Conservation (phyloP, 805 yeast genomes). For the Saturnispora halmiae region DNA sequence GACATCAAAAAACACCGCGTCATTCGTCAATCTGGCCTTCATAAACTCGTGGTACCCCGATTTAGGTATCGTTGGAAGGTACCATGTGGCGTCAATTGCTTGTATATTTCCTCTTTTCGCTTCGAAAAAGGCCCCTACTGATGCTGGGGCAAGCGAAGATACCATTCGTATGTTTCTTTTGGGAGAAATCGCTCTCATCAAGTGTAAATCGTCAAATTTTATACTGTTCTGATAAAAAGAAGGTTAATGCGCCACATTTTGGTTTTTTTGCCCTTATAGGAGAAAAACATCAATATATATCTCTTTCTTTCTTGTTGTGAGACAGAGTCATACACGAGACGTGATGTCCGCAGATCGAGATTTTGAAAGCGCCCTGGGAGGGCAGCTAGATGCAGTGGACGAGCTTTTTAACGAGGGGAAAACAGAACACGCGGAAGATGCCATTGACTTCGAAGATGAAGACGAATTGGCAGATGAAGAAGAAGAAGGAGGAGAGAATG, state of each 20-base stretch:
- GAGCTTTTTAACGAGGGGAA: slow-evolving; percentile 34
- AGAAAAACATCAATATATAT: too few species aligned
- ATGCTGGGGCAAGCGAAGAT: slow-evolving; percentile 21
- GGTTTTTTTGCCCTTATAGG: background rate
- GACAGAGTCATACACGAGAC: background rate
- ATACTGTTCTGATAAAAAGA: too few species aligned
- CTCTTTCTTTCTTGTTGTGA: background rate
- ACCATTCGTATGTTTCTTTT: slow-evolving; percentile 9
- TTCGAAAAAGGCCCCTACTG: slow-evolving; percentile 14
- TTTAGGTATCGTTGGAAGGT: slow-evolving; percentile 65
- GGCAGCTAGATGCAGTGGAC: slow-evolving; percentile 28
- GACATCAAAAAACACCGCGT: slow-evolving; percentile 69
- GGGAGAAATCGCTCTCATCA: background rate
- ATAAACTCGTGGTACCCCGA: slow-evolving; percentile 51
- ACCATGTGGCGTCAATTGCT: slow-evolving; percentile 89
- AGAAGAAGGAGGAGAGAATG: slow-evolving; percentile 28
- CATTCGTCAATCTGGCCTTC: slow-evolving; percentile 46
- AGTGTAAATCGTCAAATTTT: background rate
- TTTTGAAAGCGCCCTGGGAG: slow-evolving; percentile 27
- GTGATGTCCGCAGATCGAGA: slow-evolving; percentile 23
- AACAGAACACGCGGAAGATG: slow-evolving; percentile 79
- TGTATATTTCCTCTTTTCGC: slow-evolving; percentile 21
- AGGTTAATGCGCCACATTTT: background rate
- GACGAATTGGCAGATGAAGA: slow-evolving; percentile 94
- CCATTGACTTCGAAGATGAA: slow-evolving; percentile 88